Evolutionary conservation across 495 filamentous ascomycete species (phyloP).

Genomic region (Xylaria venustula): DNA sequence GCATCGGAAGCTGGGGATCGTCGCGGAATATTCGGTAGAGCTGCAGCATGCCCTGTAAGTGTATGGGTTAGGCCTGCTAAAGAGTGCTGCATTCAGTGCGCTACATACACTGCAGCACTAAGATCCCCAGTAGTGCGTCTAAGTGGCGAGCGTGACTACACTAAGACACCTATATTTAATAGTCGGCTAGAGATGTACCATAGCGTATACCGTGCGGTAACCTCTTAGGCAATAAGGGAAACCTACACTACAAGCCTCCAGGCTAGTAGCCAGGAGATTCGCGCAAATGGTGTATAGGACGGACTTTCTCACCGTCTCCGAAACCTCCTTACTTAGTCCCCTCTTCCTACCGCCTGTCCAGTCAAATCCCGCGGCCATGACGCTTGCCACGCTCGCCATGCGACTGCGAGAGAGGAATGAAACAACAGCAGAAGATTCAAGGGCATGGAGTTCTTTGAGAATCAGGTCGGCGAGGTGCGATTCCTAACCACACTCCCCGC

Average conservation of each 20-base stretch:
- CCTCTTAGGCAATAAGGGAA: no score
- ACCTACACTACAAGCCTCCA: no score
- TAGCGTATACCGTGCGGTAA: no score
- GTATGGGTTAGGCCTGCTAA: background rate
- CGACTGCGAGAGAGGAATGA: conserved; percentile 6
- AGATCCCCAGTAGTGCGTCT: no score
- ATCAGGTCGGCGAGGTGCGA: conserved; percentile 55
- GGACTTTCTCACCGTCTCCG: background rate
- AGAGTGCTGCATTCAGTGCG: no score
- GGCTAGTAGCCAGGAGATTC: background rate
- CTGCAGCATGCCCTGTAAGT: background rate
- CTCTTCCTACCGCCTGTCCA: background rate
- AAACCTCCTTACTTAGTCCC: background rate
- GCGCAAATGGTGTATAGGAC: background rate
- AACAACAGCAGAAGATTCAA: background rate
- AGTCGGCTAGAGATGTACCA: no score
- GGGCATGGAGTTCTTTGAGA: conserved; percentile 54
- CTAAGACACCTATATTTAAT: no score
- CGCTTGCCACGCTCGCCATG: conserved; percentile 6
- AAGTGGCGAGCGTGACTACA: no score
- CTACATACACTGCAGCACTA: no score
- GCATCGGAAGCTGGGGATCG: background rate
- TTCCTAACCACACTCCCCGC: conserved; percentile 38
- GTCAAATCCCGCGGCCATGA: conserved; percentile 8
- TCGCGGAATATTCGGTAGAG: background rate